A percentile compares a stretch with the other conserved stretches of the same genome.
These are phyloP conservation scores for Triticum turgidum DNA, from an alignment of 176 grass and related monocot species.

Conservation along the genomic window DNA sequence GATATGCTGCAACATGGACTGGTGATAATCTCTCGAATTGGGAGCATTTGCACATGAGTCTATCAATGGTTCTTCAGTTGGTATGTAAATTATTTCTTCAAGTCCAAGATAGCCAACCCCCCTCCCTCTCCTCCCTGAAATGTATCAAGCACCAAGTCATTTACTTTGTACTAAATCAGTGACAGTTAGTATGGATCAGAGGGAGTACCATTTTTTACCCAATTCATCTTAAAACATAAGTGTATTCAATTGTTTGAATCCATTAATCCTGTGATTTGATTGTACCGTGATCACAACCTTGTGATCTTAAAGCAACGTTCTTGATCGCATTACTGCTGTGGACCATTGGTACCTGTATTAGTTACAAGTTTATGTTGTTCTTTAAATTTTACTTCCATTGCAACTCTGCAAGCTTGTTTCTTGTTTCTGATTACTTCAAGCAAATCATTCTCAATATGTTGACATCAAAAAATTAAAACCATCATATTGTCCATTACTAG, in stretches of 20 bases:
- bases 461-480: neutral
- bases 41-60: slow-evolving; percentile 95
- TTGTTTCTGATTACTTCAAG: neutral
- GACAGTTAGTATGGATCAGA: too few species aligned
- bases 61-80: slow-evolving; percentile 97
- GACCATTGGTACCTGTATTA: neutral
- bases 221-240: neutral
- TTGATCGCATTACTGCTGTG: neutral
- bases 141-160: neutral
- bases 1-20: slow-evolving; percentile 95
- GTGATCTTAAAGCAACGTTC: neutral
- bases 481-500: neutral
- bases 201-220: neutral
- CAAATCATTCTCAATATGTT: neutral
- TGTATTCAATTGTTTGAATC: neutral
- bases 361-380: neutral
- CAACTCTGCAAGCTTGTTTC: neutral
- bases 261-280: neutral
- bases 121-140: neutral
- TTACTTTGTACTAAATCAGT: neutral
- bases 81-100: slow-evolving; percentile 33
- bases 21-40: slow-evolving; percentile 90
- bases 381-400: neutral
- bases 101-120: neutral
- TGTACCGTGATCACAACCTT: neutral